These are phyloP conservation scores for Zymoseptoria crescenta DNA, from an alignment of 2,329 filamentous ascomycete genomes.

Conservation along the genomic window DNA sequence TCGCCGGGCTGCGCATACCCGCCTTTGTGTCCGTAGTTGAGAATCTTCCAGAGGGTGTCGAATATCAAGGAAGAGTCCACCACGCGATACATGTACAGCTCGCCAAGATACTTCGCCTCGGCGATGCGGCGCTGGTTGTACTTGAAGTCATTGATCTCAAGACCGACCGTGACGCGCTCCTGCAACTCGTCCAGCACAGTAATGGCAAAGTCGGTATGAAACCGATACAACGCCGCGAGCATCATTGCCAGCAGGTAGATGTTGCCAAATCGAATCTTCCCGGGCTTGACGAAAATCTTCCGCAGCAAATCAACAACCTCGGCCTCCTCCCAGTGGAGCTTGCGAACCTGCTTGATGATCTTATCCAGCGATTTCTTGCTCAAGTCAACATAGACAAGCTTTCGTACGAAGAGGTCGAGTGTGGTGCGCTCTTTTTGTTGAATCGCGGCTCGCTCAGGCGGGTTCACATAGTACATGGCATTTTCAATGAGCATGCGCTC, in stretches of 20 bases:
- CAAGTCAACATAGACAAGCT: conserved; percentile 87
- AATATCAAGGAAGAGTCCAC: conserved; percentile 93
- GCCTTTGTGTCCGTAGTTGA: conserved; percentile 80
- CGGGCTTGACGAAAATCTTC: conserved; percentile 91
- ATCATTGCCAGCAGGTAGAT: conserved; percentile 89
- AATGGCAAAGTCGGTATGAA: conserved; percentile 86
- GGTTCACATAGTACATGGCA: conserved; percentile 95
- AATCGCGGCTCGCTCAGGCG: conserved; percentile 85
- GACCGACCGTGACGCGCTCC: conserved; percentile 76
- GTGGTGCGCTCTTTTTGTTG: conserved; percentile 94
- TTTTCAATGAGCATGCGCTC: conserved; percentile 99
- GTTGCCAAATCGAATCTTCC: conserved; percentile 95
- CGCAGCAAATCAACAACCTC: conserved; percentile 74
- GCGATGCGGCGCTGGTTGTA: conserved; percentile 92
- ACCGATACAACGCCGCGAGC: conserved; percentile 78
- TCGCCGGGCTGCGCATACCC: conserved; percentile 74
- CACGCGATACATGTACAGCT: conserved; percentile 96
- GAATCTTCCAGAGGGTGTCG: conserved; percentile 86
- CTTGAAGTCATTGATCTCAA: conserved; percentile 95
- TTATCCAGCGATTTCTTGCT: conserved; percentile 91
- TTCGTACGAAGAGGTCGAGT: conserved; percentile 85
- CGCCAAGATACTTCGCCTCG: conserved; percentile 91
- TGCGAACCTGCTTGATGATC: conserved; percentile 85
- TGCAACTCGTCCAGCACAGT: conserved; percentile 86
- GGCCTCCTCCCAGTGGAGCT: conserved; percentile 93